Base-by-base conservation (phyloP, 2,329 filamentous ascomycete species). In the Xylaria polymorpha region DNA sequence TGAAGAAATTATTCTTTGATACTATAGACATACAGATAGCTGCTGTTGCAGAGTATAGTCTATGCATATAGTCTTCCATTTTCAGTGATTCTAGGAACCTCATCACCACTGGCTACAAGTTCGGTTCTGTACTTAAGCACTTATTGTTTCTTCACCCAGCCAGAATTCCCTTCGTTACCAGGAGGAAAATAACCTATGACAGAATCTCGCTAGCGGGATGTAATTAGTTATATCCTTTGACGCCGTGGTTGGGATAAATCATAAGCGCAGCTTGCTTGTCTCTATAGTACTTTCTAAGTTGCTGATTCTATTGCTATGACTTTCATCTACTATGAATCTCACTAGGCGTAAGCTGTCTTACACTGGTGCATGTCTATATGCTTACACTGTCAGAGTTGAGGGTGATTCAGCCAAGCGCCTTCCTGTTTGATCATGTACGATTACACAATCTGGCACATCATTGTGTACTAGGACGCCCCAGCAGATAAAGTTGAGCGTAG, bases 381-480 rank as follows among this genome's bases (percentile, higher is more conserved):
- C 51, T 29, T 9, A 32, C 20, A 32, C 14, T 43, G 3, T 20
- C n/a, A 22, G 25, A 63, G 18, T 32, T 37, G 25, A 8, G 3
- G 37, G n/a, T 35, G 10, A 32, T 15, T 20, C 6, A 41, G 25
- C 22, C 9, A 32, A 29, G 8, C 9, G 18, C 5, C 1, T 20
- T 22, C 5, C 15, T 53, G 3, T n/a, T 51, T 12, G 18, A 53
- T n/a, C 10, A 39, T 22, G 35, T 39, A n/a, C 32, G 3, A 22
- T 22, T 56, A 56, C 32, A 22, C 20, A 53, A 56, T 39, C 32
- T 37, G 48, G 32, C n/a, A 32, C 53, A n/a, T 29, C 29, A 50
- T 20, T 15, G 20, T 15, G 20, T 37, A 48, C 14, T 5, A 32
- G 29, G 55, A 25, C 22, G 15, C 15, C 2, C 37, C n/a, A 7